Evolutionary conservation across 176 grass and related monocot genomes (phyloP).

Genomic region (Melocanna baccifera): DNA sequence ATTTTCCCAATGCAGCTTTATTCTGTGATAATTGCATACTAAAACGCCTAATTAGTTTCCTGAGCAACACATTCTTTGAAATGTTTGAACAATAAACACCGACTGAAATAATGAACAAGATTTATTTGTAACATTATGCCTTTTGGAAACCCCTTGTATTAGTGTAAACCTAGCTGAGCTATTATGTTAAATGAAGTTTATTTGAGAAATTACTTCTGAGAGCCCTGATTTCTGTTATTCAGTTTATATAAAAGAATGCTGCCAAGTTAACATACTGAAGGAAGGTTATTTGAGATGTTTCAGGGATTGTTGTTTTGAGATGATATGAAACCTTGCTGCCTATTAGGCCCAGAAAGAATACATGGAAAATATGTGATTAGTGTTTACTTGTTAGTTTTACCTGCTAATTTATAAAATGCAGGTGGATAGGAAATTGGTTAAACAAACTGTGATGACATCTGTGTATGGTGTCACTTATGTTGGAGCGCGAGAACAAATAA

Average conservation of each 20-base stretch:
- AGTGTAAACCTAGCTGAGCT: neutral
- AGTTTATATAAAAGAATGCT: constrained; percentile 20
- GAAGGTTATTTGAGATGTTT: neutral
- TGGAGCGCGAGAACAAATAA: constrained; percentile 97
- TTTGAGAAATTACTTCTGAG: neutral
- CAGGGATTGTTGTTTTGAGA: constrained; percentile 1
- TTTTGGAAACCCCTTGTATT: neutral
- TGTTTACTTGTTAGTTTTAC: neutral
- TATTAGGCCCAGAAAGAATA: neutral
- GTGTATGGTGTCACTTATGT: constrained; percentile 97
- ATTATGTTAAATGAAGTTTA: neutral
- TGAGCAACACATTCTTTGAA: neutral
- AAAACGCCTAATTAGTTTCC: neutral
- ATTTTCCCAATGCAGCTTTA: neutral
- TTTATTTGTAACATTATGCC: neutral
- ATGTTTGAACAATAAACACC: neutral
- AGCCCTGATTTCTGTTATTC: neutral
- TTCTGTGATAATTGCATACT: neutral
- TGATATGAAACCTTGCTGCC: neutral
- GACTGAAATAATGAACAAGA: neutral
- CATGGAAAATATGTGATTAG: neutral
- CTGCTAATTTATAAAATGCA: constrained; percentile 32
- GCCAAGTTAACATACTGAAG: neutral
- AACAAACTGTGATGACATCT: constrained; percentile 99
- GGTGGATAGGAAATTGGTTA: constrained; percentile 98